Conservation (phyloP, 495 filamentous ascomycete species). For the Penicillium odoratum region DNA sequence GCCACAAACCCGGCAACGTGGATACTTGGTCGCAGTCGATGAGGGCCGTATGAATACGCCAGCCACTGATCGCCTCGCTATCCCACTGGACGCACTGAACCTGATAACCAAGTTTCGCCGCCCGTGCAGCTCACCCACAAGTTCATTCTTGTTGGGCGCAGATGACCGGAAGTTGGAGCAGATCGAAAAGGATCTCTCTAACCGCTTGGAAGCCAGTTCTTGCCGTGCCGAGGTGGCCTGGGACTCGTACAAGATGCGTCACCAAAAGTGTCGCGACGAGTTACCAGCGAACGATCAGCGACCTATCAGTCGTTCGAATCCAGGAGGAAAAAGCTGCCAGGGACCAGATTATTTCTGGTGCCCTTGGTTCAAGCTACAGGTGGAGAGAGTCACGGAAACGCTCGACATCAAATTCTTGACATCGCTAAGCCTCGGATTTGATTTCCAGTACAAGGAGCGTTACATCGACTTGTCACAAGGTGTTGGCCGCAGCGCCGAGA, state of each 20-base stretch:
- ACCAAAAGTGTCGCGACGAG: constrained; percentile 49
- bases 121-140: constrained; percentile 61
- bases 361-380: constrained; percentile 45
- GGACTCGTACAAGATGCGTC: constrained; percentile 56
- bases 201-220: constrained; percentile 13
- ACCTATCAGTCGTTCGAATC: constrained; percentile 58
- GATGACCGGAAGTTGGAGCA: constrained; percentile 58
- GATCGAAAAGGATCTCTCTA: constrained; percentile 43
- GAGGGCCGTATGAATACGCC: constrained; percentile 21
- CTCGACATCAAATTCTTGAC: constrained; percentile 61
- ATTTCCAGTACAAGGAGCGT: constrained; percentile 65
- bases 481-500: constrained; percentile 57
- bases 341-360: constrained; percentile 58
- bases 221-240: constrained; percentile 43
- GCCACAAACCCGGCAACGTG: constrained; percentile 73
- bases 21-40: constrained; percentile 70
- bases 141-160: constrained; percentile 58
- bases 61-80: constrained; percentile 30
- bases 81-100: neutral
- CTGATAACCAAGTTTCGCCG: constrained; percentile 43
- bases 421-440: constrained; percentile 40
- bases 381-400: constrained; percentile 64
- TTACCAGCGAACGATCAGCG: constrained; percentile 51
- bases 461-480: constrained; percentile 76
- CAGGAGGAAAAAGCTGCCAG: constrained; percentile 44